Evolutionary conservation across 371 early-diverging fungal species (phyloP).

Genomic region (Rhizopus stolonifer): DNA sequence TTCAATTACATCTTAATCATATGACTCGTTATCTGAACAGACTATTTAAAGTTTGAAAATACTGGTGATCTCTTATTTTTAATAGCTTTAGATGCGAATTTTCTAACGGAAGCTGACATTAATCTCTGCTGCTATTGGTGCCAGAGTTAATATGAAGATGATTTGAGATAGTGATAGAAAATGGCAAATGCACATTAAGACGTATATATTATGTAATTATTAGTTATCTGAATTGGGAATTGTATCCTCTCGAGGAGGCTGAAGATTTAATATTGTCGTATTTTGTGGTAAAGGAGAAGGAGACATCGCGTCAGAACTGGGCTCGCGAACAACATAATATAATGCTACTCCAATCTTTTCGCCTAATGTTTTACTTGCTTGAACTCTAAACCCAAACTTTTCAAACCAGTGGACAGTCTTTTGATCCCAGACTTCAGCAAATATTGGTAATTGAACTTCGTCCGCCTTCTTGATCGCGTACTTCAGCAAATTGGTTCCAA

Average conservation of each 20-base stretch:
- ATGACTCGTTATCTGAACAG: too few species aligned
- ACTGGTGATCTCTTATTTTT: too few species aligned
- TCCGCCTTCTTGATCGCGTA: constrained; percentile 27
- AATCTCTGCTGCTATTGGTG: too few species aligned
- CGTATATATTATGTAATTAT: too few species aligned
- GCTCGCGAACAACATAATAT: constrained; percentile 29
- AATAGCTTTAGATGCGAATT: too few species aligned
- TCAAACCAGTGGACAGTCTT: constrained; percentile 16
- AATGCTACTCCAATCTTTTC: constrained; percentile 8
- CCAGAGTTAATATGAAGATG: too few species aligned
- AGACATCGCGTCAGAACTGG: constrained; percentile 5
- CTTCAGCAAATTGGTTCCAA: constrained; percentile 18
- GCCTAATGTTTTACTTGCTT: constrained; percentile 10
- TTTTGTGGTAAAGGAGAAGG: constrained; percentile 1
- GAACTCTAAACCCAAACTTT: constrained; percentile 18
- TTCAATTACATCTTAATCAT: too few species aligned
- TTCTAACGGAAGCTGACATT: too few species aligned
- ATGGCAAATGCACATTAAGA: too few species aligned
- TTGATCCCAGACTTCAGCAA: constrained; percentile 29
- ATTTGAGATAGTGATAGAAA: too few species aligned
- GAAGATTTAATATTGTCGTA: constrained; percentile 16
- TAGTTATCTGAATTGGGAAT: background rate
- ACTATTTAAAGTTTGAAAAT: too few species aligned
- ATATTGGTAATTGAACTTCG: constrained; percentile 28
- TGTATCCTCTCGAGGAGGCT: constrained; percentile 28